phyloP scores from a whole-genome alignment of 1,284 basidiomycete species.

The Boletellus deceptivus region DNA sequence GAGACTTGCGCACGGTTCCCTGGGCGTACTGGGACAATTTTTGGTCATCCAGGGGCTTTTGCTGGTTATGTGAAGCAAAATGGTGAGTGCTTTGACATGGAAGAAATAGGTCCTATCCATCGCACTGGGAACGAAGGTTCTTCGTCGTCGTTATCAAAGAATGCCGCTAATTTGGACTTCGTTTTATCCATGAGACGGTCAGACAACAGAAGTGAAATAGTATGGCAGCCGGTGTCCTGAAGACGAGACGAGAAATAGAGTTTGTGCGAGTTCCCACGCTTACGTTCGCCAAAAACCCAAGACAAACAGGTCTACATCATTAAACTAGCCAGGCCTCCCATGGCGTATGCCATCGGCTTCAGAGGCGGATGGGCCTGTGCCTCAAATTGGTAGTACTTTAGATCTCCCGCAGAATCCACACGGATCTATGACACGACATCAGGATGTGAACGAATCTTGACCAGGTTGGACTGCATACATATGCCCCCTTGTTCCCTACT shows the following conservation, averaged over 20 bases:
- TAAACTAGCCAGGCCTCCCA: slow-evolving; percentile 59
- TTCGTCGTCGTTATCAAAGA: slow-evolving; percentile 80
- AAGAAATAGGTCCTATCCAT: slow-evolving; percentile 66
- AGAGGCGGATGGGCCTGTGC: slow-evolving; percentile 87
- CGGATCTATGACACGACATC: slow-evolving; percentile 55
- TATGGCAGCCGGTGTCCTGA: not conserved
- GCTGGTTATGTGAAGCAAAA: slow-evolving; percentile 50
- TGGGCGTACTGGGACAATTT: slow-evolving; percentile 76
- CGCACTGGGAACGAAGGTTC: slow-evolving; percentile 82
- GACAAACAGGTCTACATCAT: slow-evolving; percentile 47
- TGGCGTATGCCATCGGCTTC: slow-evolving; percentile 89
- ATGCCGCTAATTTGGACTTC: slow-evolving; percentile 70
- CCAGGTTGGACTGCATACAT: slow-evolving; percentile 46
- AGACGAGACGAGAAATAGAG: slow-evolving; percentile 1
- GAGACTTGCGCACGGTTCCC: slow-evolving; percentile 73
- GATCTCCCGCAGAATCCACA: slow-evolving; percentile 76
- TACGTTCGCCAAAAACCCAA: not conserved
- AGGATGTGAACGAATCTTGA: slow-evolving; percentile 1
- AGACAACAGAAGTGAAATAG: slow-evolving; percentile 1
- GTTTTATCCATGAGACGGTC: slow-evolving; percentile 64
- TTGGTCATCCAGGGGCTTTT: slow-evolving; percentile 74
- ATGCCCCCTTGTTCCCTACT: slow-evolving; percentile 78
- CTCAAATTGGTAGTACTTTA: slow-evolving; percentile 81
- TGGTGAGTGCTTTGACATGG: slow-evolving; percentile 53
- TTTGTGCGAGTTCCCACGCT: slow-evolving; percentile 23